Base-by-base conservation (phyloP, 345 rosid species). In the Physaria fendleri region DNA sequence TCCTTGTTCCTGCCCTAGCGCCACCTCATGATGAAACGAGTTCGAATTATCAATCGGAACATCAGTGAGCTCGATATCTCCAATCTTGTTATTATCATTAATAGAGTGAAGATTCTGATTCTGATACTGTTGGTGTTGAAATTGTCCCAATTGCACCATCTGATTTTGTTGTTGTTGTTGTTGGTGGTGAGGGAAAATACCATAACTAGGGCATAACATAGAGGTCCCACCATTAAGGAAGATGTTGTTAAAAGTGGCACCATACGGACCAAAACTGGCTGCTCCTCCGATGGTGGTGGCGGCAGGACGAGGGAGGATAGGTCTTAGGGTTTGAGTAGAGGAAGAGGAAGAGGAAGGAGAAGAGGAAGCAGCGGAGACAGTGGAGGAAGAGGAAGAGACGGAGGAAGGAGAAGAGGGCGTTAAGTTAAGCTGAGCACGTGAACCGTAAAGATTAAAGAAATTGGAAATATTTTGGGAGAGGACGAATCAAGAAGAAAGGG, bases 301-400 rank as follows among this genome's bases (percentile, higher is more conserved):
- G 0, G 94, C 57, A 1, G 98, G 98, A 2, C 96, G 90, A 43
- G 96, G 98, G 27, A 91, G 96, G 54, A 91, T 71, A n/a, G 96
- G 98, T 35, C 98, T 82, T 34, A 91, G 85, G 39, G 78, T 82
- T 56, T 78, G 85, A 2, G 85, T 59, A 0, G 83, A 67, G 2
- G 85, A 79, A 5, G 81, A 71, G 1, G 82, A 66, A 0, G 82
- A 75, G 0, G 82, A 77, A 20, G 78, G 70, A 1, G 90, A 73
- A 10, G 90, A 73, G 2, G 55, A 72, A 43, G 15, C 51, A 22
- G 29, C 78, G 22, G 78, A 52, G 63, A 62, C 54, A 41, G 69
- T 9, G 3, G 74, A 70, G 7, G 86, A 78, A 17, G 86, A 62
- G 8, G 80, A 65, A 30, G 85, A 64, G 12, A 44, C 65, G 4